phyloP scores from a whole-genome alignment of 2,329 filamentous ascomycete species.

The Tolypocladium paradoxum region DNA sequence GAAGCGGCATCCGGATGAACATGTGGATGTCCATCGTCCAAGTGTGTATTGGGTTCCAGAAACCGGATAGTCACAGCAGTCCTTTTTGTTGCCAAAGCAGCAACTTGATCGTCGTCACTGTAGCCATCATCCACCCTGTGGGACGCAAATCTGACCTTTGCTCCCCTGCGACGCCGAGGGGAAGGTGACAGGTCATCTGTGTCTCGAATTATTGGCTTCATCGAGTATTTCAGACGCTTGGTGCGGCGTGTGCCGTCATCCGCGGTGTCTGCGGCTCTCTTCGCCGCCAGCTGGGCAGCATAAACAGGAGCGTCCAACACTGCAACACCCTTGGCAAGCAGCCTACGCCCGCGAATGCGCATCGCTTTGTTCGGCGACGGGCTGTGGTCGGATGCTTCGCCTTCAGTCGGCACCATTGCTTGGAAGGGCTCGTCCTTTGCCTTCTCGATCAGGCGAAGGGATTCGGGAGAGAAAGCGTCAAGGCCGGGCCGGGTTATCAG shows the following conservation, averaged over 20 bases:
- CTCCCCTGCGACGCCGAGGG: background rate
- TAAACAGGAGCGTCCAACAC: conserved; percentile 42
- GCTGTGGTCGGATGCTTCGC: background rate
- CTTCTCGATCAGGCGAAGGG: conserved; percentile 31
- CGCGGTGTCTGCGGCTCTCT: conserved; percentile 14
- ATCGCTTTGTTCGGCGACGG: conserved; percentile 7
- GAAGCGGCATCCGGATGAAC: background rate
- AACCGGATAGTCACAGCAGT: conserved; percentile 18
- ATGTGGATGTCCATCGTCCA: conserved; percentile 10
- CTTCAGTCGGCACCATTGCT: conserved; percentile 13
- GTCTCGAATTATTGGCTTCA: background rate
- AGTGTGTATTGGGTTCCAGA: conserved; percentile 29
- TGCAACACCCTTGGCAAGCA: conserved; percentile 32
- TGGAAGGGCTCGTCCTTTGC: conserved; percentile 36
- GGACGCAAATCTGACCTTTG: background rate
- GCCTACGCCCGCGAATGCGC: conserved; percentile 20
- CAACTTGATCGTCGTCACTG: background rate
- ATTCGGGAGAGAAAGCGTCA: conserved; percentile 30
- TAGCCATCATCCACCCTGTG: background rate
- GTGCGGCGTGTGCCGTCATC: conserved; percentile 9
- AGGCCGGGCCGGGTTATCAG: conserved; percentile 31
- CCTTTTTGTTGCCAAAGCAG: background rate
- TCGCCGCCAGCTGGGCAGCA: conserved; percentile 24
- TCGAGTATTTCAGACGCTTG: conserved; percentile 6
- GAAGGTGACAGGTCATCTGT: background rate